These are phyloP conservation scores for Solanum commersonii DNA, from an alignment of 257 asterid genomes.

Conservation along the genomic window DNA sequence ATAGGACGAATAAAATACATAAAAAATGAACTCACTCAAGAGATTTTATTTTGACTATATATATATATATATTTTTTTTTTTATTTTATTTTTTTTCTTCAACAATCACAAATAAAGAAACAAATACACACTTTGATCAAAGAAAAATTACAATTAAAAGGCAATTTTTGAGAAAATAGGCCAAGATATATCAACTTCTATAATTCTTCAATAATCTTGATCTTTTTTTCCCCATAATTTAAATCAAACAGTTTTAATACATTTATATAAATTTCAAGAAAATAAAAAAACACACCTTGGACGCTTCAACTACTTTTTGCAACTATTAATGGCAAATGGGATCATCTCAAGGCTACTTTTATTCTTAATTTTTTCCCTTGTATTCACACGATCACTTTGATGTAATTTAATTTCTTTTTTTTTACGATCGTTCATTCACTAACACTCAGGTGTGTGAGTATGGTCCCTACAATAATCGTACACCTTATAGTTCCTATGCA, in stretches of 20 bases:
- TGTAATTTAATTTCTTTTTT: neutral
- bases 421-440: neutral
- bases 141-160: neutral
- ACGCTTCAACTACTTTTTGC: neutral
- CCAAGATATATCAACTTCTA: neutral
- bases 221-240: neutral
- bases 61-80: neutral
- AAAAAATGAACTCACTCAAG: neutral
- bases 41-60: neutral
- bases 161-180: neutral
- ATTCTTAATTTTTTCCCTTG: neutral
- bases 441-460: too few relatives aligned
- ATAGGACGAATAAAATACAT: neutral
- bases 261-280: neutral
- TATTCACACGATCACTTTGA: neutral
- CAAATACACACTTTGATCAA: neutral
- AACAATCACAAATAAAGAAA: neutral
- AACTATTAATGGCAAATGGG: neutral
- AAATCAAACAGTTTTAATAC: neutral
- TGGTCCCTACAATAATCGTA: constrained; percentile 68
- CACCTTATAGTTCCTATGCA: constrained; percentile 36
- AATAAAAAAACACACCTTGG: neutral
- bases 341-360: neutral
- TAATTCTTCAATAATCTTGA: neutral
- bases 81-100: too few relatives aligned